A percentile compares a stretch with the other conserved stretches of the same genome.
phyloP scores from a whole-genome alignment of 306 rosid species.

The Vigna radiata region DNA sequence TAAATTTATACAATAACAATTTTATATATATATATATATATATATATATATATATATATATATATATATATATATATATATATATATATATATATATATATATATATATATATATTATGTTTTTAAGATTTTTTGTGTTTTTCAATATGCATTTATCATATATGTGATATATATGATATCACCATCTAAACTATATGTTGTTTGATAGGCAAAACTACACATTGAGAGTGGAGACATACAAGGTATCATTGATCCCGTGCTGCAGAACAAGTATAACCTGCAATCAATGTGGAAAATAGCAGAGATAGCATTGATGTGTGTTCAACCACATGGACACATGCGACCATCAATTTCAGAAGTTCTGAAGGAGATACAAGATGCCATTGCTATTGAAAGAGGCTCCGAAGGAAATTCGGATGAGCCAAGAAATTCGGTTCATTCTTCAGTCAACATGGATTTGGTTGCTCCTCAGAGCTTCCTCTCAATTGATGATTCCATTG shows the following conservation, averaged over 20 bases:
- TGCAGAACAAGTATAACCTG: conserved; percentile 65
- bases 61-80: no score
- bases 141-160: no score
- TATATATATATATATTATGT: no score
- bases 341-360: conserved; percentile 94
- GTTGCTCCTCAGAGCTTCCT: conserved; percentile 60
- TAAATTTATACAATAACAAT: no score
- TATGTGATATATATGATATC: no score
- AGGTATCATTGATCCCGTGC: conserved; percentile 86
- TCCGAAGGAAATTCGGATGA: conserved; percentile 67
- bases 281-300: conserved; percentile 99
- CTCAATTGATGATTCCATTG: conserved; percentile 75
- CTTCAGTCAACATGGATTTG: conserved; percentile 68
- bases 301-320: conserved; percentile 97
- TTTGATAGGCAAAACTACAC: conserved; percentile 80
- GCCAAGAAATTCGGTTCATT: conserved; percentile 67
- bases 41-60: no score
- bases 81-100: no score
- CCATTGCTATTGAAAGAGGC: conserved; percentile 74
- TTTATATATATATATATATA: no score
- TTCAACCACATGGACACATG: conserved; percentile 80
- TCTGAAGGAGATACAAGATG: conserved; percentile 91
- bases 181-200: not conserved
- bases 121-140: no score
- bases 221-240: conserved; percentile 99